Percentiles rank a stretch among this genome's conserved stretches.
Evolutionary conservation across 441 rosid species (phyloP).

Genomic region (Arabidopsis hybrid): DNA sequence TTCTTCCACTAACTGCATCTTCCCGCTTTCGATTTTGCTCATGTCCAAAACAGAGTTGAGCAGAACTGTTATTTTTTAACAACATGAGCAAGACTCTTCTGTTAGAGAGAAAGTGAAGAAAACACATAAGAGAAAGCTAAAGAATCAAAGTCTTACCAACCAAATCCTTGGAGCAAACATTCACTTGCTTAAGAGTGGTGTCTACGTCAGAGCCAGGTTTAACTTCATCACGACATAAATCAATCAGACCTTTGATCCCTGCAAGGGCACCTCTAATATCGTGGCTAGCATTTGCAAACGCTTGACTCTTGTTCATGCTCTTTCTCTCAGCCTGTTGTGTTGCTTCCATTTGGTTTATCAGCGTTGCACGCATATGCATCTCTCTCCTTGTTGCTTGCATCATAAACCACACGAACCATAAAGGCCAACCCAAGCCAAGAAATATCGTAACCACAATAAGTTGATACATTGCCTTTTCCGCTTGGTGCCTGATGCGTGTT

Average conservation of each 20-base stretch:
- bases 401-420: slow-evolving; percentile 50
- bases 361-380: slow-evolving; percentile 52
- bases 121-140: neutral
- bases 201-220: slow-evolving; percentile 51
- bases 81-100: slow-evolving; percentile 1
- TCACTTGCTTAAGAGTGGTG: slow-evolving; percentile 55
- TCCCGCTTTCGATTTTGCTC: slow-evolving; percentile 89
- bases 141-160: slow-evolving; percentile 54
- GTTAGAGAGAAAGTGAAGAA: neutral
- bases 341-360: slow-evolving; percentile 81
- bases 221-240: slow-evolving; percentile 53
- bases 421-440: slow-evolving; percentile 43
- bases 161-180: slow-evolving; percentile 60
- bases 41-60: slow-evolving; percentile 72
- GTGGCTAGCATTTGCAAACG: slow-evolving; percentile 82
- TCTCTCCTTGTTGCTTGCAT: slow-evolving; percentile 51
- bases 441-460: slow-evolving; percentile 36
- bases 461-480: neutral
- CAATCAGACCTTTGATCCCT: slow-evolving; percentile 63
- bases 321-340: slow-evolving; percentile 87
- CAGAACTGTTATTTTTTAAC: slow-evolving; percentile 47
- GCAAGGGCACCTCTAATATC: slow-evolving; percentile 76
- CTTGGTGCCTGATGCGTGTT: slow-evolving; percentile 29
- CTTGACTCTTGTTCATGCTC: slow-evolving; percentile 78
- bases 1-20: slow-evolving; percentile 73